Conservation (phyloP, 2,329 filamentous ascomycete genomes). For the Epichloe gansuensis region DNA sequence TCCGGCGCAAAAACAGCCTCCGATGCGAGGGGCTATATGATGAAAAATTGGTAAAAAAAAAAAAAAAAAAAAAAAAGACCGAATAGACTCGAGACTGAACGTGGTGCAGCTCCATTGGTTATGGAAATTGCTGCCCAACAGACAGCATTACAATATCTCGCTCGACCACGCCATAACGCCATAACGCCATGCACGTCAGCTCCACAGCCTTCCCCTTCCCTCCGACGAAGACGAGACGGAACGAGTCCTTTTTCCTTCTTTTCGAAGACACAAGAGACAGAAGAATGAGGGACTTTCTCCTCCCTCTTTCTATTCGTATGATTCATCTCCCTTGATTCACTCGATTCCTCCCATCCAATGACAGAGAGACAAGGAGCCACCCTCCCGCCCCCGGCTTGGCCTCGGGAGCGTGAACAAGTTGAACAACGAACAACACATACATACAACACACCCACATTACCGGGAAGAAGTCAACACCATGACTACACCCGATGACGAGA, state of each 20-base stretch:
- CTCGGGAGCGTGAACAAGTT: background rate
- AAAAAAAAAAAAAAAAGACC: background rate
- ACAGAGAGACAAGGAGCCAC: too few species aligned
- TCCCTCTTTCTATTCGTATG: too few species aligned
- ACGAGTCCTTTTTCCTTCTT: background rate
- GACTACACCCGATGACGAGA: background rate
- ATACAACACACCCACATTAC: too few species aligned
- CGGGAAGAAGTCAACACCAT: background rate
- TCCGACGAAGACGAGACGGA: background rate
- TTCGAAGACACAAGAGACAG: background rate
- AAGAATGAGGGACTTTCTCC: too few species aligned
- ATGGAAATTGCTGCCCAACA: slow-evolving; percentile 2
- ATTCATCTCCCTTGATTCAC: too few species aligned
- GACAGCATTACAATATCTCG: background rate
- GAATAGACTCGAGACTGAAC: background rate
- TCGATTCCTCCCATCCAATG: too few species aligned
- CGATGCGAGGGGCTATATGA: too few species aligned
- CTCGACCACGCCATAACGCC: background rate
- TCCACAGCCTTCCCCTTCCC: background rate
- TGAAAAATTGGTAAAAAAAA: background rate
- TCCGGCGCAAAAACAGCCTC: too few species aligned
- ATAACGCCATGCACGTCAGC: background rate
- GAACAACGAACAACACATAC: background rate
- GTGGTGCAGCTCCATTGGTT: slow-evolving; percentile 3
- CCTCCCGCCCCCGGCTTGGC: background rate